Percentiles rank a stretch among this genome's conserved stretches.
These are phyloP conservation scores for Colletotrichum liriopes DNA, from an alignment of 2,329 filamentous ascomycete species.

Conservation along the genomic window DNA sequence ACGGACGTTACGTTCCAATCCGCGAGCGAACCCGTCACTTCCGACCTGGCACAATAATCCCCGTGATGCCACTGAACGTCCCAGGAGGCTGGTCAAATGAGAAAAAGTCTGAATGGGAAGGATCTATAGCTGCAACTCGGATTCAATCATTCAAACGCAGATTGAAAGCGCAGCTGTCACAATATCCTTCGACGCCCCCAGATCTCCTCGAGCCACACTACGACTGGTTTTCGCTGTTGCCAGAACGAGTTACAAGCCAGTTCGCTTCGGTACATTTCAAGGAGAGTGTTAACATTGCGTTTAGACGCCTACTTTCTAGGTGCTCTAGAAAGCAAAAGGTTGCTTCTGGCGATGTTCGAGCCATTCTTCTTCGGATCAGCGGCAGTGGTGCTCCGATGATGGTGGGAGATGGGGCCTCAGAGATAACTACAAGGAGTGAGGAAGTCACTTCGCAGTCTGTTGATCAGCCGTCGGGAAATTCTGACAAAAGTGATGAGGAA, in stretches of 20 bases:
- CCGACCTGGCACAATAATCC: neutral
- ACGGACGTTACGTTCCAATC: neutral
- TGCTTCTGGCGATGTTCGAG: neutral
- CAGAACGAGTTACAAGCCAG: constrained; percentile 2
- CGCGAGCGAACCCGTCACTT: neutral
- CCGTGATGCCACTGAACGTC: constrained; percentile 2
- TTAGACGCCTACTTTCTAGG: constrained; percentile 5
- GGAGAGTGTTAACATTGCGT: neutral
- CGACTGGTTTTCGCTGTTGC: neutral
- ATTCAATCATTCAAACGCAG: constrained; percentile 12
- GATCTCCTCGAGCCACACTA: neutral
- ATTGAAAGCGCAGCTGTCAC: constrained; percentile 3
- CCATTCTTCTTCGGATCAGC: neutral
- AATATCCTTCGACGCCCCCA: neutral
- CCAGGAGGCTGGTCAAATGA: constrained; percentile 7
- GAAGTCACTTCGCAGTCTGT: no score
- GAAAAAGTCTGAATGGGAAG: constrained; percentile 1
- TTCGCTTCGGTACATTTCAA: neutral
- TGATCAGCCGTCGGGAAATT: neutral
- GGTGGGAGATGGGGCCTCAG: no score
- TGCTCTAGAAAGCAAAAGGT: neutral
- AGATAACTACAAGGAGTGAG: no score
- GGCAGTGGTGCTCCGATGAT: neutral
- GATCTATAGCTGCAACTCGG: constrained; percentile 5
- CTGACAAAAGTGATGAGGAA: neutral